Evolutionary conservation across 768 basidiomycete species (phyloP), one percentile per base, ranked within the genome.

Genomic region (Panellus pusillus): DNA sequence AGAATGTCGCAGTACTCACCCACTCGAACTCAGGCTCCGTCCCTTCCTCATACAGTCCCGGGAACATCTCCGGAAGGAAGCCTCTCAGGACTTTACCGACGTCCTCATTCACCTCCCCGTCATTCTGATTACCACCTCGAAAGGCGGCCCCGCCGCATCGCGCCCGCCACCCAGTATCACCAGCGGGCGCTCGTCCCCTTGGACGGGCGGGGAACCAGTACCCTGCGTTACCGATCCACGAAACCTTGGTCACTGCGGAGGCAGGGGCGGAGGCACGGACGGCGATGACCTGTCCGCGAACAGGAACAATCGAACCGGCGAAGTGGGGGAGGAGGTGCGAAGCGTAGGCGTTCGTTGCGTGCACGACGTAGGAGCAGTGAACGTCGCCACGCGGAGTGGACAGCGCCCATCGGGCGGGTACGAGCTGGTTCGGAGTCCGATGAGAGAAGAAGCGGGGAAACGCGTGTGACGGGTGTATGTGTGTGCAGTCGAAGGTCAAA

Each of bases 341-440:
- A 6, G 85, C 81, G 56, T 95, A 94, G 0, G 74, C 94, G 63
- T 97, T 96, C 11, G 91, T 94, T 0, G 91, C 91, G 66, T 94
- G 91, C 2, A 97, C 72, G 38, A 96, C 79, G 57, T 83, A 82
- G 20, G 75, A 68, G 58, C 88, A 85, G 4, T 64, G 31, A n/a
- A 93, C 66, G 2, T 63, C 55, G 1, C 93, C 93, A 19, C 91
- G 79, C 0, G 85, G 79, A 0, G 92, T 94, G 4, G 64, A 59
- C 12, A 90, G 68, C 1, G 61, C 62, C 86, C 87, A 90, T 4
- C 72, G 71, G 70, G 74, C 4, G 38, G 18, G 36, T 28, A 48
- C n/a, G 13, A 31, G 17, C 8, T 8, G 11, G 3, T 35, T 35
- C 32, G 11, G 24, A 24, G 6, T 9, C 15, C 4, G 27, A 20